Percentiles rank a stretch among this genome's conserved stretches.
These are phyloP conservation scores for Trichomonas vaginalis DNA, from an alignment of 208 protist genomes.

Conservation along the genomic window DNA sequence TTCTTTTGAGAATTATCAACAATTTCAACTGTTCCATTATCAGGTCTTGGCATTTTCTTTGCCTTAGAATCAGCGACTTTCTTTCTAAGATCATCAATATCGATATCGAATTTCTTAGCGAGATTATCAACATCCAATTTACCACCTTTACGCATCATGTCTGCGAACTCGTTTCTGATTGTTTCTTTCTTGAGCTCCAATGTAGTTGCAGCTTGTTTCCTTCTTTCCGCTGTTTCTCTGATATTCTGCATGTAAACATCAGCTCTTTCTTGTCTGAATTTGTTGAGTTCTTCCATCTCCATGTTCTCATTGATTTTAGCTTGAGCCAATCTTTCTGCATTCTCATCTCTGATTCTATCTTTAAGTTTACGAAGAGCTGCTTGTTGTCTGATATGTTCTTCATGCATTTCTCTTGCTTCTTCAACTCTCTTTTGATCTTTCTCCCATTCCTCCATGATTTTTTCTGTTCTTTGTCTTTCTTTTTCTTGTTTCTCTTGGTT, in stretches of 20 bases:
- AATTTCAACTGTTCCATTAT: not conserved
- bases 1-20: not conserved
- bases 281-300: not conserved
- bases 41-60: not conserved
- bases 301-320: not conserved
- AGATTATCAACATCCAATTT: not conserved
- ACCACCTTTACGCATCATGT: not conserved
- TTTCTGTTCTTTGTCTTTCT: not conserved
- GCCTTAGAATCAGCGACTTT: not conserved
- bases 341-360: conserved; percentile 7
- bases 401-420: not conserved
- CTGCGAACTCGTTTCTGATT: not conserved
- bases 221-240: not conserved
- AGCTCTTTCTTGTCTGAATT: not conserved
- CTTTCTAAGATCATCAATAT: not conserved
- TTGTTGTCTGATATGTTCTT: not conserved
- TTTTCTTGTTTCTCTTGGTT: not conserved
- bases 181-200: not conserved
- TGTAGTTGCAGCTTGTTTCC: not conserved
- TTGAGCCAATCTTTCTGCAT: not conserved
- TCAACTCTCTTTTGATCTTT: not conserved
- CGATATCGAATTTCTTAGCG: not conserved
- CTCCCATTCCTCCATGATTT: not conserved
- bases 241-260: not conserved
- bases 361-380: not conserved